Conservation (phyloP, 805 yeast species). For the Teunomyces gatunensis region DNA sequence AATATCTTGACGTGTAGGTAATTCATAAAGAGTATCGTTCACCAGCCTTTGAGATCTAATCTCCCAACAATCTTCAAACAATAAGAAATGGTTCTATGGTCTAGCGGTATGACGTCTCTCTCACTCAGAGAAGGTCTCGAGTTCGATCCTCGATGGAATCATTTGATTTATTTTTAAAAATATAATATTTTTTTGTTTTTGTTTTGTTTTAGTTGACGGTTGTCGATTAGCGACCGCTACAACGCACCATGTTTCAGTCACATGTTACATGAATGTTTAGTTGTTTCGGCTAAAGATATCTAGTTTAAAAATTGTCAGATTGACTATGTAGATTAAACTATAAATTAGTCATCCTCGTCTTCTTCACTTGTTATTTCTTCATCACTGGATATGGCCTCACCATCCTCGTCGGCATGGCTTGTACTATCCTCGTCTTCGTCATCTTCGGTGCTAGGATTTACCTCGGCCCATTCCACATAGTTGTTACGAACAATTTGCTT, state of each 20-base stretch:
- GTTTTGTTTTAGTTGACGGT: not conserved
- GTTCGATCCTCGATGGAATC: conserved; percentile 21
- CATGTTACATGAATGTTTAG: not conserved
- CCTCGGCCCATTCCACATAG: conserved; percentile 70
- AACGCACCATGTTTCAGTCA: not conserved
- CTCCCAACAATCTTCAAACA: too few species aligned
- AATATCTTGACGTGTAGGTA: too few species aligned
- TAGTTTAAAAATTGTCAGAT: not conserved
- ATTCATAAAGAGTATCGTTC: too few species aligned
- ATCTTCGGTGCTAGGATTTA: conserved; percentile 52
- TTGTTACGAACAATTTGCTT: conserved; percentile 51
- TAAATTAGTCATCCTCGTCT: conserved; percentile 9
- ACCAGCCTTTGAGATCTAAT: not conserved
- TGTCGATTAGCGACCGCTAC: not conserved
- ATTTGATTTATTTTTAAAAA: conserved; percentile 3
- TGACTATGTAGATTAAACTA: not conserved
- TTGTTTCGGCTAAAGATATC: not conserved
- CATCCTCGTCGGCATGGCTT: conserved; percentile 28
- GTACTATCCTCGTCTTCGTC: conserved; percentile 46
- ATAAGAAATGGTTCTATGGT: conserved; percentile 15
- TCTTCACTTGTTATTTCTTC: conserved; percentile 23
- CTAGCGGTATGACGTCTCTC: conserved; percentile 21
- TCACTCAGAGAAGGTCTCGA: conserved; percentile 20
- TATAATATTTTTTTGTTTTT: not conserved
- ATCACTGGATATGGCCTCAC: conserved; percentile 15